Percentiles rank a stretch among this genome's conserved stretches.
These are phyloP conservation scores for Grammothele lineata DNA, from an alignment of 768 basidiomycete species.

Conservation along the genomic window DNA sequence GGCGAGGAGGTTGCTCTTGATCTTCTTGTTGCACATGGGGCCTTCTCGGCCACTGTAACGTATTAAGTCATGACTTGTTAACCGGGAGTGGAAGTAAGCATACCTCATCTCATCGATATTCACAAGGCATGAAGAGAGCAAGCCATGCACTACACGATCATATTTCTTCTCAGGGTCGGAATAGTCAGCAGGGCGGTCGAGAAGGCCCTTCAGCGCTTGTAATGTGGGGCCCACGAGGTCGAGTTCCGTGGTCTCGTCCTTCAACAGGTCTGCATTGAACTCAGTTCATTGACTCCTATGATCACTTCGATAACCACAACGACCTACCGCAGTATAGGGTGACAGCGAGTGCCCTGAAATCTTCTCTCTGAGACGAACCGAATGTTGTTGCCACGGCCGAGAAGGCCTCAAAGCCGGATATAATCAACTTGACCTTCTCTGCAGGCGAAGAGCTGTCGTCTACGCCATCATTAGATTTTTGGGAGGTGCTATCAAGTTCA, in stretches of 20 bases:
- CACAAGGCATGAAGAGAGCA: slow-evolving; percentile 80
- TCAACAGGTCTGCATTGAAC: slow-evolving; percentile 58
- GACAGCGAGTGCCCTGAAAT: slow-evolving; percentile 74
- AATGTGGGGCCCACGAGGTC: slow-evolving; percentile 81
- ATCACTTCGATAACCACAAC: neutral
- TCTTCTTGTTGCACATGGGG: slow-evolving; percentile 69
- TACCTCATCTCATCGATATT: slow-evolving; percentile 93
- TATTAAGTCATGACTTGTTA: no score
- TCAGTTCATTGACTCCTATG: no score
- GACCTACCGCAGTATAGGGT: slow-evolving; percentile 74
- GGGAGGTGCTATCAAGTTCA: no score
- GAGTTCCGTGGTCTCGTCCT: slow-evolving; percentile 76
- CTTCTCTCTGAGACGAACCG: slow-evolving; percentile 56
- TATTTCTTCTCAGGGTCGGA: slow-evolving; percentile 48
- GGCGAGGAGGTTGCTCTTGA: slow-evolving; percentile 87
- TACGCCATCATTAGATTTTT: no score
- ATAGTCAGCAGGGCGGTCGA: slow-evolving; percentile 48
- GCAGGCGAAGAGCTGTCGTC: slow-evolving; percentile 42
- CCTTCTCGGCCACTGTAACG: slow-evolving; percentile 82
- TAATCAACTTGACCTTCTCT: slow-evolving; percentile 64
- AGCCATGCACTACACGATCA: slow-evolving; percentile 62
- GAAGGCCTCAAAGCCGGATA: slow-evolving; percentile 58
- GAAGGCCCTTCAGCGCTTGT: slow-evolving; percentile 70
- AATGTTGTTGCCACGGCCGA: slow-evolving; percentile 54
- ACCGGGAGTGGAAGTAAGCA: no score